A percentile compares a stretch with the other conserved stretches of the same genome.
phyloP scores from a whole-genome alignment of 805 yeast genomes.

The Barnettozyma sp. region DNA sequence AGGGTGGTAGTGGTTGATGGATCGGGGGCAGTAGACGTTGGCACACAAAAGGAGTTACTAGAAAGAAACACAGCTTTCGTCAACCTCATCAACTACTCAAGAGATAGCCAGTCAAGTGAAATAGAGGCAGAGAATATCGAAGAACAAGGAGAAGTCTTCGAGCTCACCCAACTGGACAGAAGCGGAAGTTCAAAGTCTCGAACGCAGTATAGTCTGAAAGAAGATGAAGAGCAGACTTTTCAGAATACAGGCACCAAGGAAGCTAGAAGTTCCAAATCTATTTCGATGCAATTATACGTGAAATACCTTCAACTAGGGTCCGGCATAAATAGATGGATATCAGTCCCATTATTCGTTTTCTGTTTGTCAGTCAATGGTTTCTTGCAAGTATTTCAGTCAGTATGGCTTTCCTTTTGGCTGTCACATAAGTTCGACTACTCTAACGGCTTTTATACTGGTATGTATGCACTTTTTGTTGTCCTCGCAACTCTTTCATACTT shows the following conservation, averaged over 20 bases:
- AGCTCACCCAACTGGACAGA: slow-evolving; percentile 20
- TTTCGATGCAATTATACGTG: slow-evolving; percentile 30
- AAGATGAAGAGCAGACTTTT: no score
- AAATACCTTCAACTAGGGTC: slow-evolving; percentile 41
- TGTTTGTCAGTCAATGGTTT: slow-evolving; percentile 34
- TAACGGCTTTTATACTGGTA: slow-evolving; percentile 56
- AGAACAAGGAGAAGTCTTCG: slow-evolving; percentile 22
- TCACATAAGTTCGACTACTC: slow-evolving; percentile 39
- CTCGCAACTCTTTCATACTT: slow-evolving; percentile 40
- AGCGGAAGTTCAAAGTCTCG: slow-evolving; percentile 18
- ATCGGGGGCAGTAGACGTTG: slow-evolving; percentile 59
- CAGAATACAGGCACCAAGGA: no score
- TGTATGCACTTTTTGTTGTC: slow-evolving; percentile 49
- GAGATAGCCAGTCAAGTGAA: slow-evolving; percentile 22
- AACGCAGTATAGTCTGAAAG: no score
- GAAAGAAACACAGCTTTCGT: slow-evolving; percentile 39
- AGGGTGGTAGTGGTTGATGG: slow-evolving; percentile 56
- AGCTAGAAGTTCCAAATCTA: slow-evolving; percentile 16
- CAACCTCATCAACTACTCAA: slow-evolving; percentile 43
- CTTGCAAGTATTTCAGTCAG: slow-evolving; percentile 49
- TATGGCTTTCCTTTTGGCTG: slow-evolving; percentile 79
- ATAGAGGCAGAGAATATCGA: slow-evolving; percentile 24
- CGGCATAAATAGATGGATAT: slow-evolving; percentile 30
- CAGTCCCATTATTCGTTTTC: slow-evolving; percentile 26
- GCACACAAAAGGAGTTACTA: slow-evolving; percentile 50